These are phyloP conservation scores for Hymenochaete sp. DNA, from an alignment of 1,284 basidiomycete genomes.

Conservation along the genomic window DNA sequence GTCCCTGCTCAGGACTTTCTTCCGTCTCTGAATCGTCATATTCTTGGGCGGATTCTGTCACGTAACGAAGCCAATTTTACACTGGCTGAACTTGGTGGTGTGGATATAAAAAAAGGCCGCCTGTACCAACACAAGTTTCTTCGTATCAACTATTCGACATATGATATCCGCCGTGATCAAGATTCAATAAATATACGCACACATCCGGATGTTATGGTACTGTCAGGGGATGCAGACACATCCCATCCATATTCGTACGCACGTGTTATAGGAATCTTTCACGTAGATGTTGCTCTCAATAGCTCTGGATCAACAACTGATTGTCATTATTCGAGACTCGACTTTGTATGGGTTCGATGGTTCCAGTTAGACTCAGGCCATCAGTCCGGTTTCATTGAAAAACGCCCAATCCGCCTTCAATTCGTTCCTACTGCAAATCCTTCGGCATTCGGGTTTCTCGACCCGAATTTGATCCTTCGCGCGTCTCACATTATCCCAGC, in stretches of 20 bases:
- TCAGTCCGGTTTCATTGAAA: neutral
- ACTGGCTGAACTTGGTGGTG: conserved; percentile 11
- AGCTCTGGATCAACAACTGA: neutral
- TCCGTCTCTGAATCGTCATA: conserved; percentile 20
- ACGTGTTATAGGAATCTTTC: conserved; percentile 19
- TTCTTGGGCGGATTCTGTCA: conserved; percentile 19
- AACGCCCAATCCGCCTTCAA: conserved; percentile 20
- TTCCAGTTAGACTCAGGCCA: conserved; percentile 17
- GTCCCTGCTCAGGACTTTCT: conserved; percentile 22
- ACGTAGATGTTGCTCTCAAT: conserved; percentile 8
- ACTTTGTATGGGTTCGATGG: conserved; percentile 34
- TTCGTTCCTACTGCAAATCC: conserved; percentile 7
- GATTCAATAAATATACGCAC: conserved; percentile 32
- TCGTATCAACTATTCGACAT: conserved; percentile 37
- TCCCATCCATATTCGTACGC: conserved; percentile 21
- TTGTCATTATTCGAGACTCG: conserved; percentile 20
- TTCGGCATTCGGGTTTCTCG: conserved; percentile 15
- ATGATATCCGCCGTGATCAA: conserved; percentile 31
- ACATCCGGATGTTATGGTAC: conserved; percentile 31
- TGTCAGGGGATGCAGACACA: conserved; percentile 21
- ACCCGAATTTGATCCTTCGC: conserved; percentile 13
- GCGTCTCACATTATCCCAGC: conserved; percentile 11
- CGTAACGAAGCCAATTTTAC: conserved; percentile 19
- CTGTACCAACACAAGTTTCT: conserved; percentile 28
- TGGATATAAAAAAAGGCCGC: conserved; percentile 20